These are phyloP conservation scores for Talinum fruticosum DNA, from an alignment of 148 eudicot genomes.

Conservation along the genomic window DNA sequence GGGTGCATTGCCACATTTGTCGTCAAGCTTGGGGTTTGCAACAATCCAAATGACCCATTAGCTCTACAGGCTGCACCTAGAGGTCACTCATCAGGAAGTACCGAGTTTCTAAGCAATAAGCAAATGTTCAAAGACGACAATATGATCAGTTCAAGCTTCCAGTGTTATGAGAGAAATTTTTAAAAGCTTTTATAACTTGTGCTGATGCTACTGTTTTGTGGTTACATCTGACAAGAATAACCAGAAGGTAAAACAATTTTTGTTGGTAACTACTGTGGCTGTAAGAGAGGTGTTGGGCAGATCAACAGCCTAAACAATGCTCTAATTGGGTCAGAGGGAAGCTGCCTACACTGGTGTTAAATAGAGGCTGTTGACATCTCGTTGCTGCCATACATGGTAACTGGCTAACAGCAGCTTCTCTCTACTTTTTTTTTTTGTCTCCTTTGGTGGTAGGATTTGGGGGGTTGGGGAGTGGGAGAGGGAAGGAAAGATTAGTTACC, in stretches of 20 bases:
- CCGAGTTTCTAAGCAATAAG: slow-evolving; percentile 26
- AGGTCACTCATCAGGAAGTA: slow-evolving; percentile 26
- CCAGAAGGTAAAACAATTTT: not conserved
- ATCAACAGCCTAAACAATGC: not conserved
- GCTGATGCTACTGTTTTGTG: not conserved
- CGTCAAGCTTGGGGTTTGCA: slow-evolving; percentile 63
- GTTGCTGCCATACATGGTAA: not conserved
- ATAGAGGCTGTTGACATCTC: not conserved
- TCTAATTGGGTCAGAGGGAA: not conserved
- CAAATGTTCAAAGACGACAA: slow-evolving; percentile 18
- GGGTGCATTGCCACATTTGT: slow-evolving; percentile 61
- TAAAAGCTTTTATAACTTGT: slow-evolving; percentile 2
- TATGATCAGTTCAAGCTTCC: slow-evolving; percentile 18
- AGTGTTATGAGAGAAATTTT: slow-evolving; percentile 24
- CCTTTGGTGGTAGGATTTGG: too few species aligned
- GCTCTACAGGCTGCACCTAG: slow-evolving; percentile 23
- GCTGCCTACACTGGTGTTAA: slow-evolving; percentile 13
- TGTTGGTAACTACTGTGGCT: not conserved
- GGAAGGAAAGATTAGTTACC: not conserved
- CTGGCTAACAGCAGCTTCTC: not conserved
- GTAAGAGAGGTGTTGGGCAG: not conserved
- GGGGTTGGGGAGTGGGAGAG: not conserved
- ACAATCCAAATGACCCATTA: slow-evolving; percentile 23
- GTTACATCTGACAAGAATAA: not conserved
- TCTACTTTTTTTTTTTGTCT: not conserved